These are phyloP conservation scores for Hyphopichia fennica DNA, from an alignment of 1,139 yeast species.

Conservation along the genomic window DNA sequence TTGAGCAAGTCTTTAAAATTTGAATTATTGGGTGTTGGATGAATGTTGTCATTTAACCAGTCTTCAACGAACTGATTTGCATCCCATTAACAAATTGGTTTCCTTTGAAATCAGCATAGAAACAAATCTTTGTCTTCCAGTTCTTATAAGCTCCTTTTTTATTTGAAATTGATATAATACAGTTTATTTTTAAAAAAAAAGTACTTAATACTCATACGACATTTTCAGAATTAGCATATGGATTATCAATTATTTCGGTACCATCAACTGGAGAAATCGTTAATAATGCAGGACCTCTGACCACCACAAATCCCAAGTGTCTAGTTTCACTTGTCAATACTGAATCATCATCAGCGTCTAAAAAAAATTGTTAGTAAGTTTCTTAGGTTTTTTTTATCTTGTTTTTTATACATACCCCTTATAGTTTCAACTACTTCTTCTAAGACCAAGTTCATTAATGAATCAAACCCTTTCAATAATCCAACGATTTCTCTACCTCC, in stretches of 20 bases:
- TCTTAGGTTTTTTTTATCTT: no score
- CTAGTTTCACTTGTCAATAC: conserved; percentile 56
- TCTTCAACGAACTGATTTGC: no score
- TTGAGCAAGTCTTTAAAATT: no score
- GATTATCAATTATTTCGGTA: conserved; percentile 73
- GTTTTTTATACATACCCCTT: conserved; percentile 51
- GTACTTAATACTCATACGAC: background rate
- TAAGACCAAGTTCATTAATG: conserved; percentile 87
- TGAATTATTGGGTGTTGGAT: no score
- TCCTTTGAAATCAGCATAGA: no score
- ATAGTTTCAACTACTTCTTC: conserved; percentile 77
- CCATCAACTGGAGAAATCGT: conserved; percentile 87
- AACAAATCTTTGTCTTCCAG: no score
- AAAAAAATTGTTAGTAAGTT: conserved; percentile 3
- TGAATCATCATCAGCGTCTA: conserved; percentile 62
- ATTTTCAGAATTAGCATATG: conserved; percentile 39
- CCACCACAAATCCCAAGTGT: conserved; percentile 72
- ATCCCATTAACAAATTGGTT: no score
- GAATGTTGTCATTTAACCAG: no score
- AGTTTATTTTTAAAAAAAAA: background rate
- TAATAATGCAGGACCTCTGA: conserved; percentile 80
- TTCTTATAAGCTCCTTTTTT: no score
- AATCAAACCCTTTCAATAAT: conserved; percentile 82
- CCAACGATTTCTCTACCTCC: conserved; percentile 90
- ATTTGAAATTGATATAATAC: background rate